phyloP scores from a whole-genome alignment of 2,329 filamentous ascomycete genomes.

The Fonsecaea monophora region DNA sequence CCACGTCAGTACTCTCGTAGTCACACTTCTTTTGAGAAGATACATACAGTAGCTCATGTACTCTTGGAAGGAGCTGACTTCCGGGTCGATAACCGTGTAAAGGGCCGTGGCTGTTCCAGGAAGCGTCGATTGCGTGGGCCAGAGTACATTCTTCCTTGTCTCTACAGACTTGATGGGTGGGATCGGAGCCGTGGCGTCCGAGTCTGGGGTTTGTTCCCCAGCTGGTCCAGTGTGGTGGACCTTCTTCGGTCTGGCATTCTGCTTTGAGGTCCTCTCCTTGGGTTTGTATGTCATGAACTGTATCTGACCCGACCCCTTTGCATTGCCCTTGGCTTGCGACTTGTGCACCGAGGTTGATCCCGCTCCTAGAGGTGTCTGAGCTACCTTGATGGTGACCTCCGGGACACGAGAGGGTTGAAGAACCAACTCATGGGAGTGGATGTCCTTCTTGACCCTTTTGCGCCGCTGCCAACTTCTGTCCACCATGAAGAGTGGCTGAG shows the following conservation, averaged over 20 bases:
- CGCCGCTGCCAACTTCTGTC: conserved; percentile 35
- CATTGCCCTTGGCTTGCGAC: not conserved
- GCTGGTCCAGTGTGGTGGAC: too few relatives aligned
- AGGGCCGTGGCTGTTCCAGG: conserved; percentile 23
- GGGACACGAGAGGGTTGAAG: conserved; percentile 25
- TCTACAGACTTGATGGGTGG: not conserved
- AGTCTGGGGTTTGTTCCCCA: not conserved
- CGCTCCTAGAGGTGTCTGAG: not conserved
- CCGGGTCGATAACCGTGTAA: conserved; percentile 32
- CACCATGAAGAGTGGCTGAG: conserved; percentile 35
- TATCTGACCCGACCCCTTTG: not conserved
- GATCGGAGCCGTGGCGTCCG: not conserved
- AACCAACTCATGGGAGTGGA: not conserved
- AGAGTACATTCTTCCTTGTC: not conserved
- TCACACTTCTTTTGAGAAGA: not conserved
- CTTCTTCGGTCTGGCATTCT: not conserved
- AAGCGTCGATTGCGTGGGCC: not conserved
- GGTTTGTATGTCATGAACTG: conserved; percentile 30
- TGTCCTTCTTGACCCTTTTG: conserved; percentile 18
- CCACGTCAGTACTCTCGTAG: not conserved
- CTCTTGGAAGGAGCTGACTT: conserved; percentile 28
- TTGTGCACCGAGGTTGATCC: not conserved
- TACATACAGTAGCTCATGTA: conserved; percentile 29
- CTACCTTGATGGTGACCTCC: conserved; percentile 29
- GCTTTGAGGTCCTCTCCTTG: not conserved